Percentiles rank a stretch among this genome's conserved stretches.
These are phyloP conservation scores for Neonectria magnoliae DNA, from an alignment of 2,329 filamentous ascomycete genomes.

Conservation along the genomic window DNA sequence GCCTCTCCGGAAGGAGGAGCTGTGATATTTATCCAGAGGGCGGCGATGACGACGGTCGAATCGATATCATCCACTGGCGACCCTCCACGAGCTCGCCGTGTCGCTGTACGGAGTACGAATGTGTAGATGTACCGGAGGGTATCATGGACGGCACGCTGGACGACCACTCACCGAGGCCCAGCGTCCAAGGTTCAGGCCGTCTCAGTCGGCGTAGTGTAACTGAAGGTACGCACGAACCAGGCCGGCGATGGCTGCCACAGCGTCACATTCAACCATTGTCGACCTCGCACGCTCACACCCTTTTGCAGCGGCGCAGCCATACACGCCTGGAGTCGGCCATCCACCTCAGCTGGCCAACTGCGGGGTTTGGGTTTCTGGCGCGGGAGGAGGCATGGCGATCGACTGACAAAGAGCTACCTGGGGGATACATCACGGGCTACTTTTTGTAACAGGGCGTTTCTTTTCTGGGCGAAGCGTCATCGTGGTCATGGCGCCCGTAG, in stretches of 20 bases:
- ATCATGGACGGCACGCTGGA: conserved; percentile 5
- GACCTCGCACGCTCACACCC: conserved; percentile 19
- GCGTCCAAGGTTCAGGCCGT: conserved; percentile 36
- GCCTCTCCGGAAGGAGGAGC: conserved; percentile 6
- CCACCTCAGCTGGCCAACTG: conserved; percentile 13
- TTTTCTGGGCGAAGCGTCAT: background rate
- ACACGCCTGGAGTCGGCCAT: conserved; percentile 15
- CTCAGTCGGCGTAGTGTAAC: conserved; percentile 17
- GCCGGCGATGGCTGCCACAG: conserved; percentile 24
- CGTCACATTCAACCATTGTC: conserved; percentile 31
- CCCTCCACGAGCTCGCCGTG: conserved; percentile 39
- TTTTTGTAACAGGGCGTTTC: background rate
- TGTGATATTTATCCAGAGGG: conserved; percentile 39
- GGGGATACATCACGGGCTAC: background rate
- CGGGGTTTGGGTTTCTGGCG: conserved; percentile 24
- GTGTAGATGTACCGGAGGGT: conserved; percentile 1
- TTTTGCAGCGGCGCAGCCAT: conserved; percentile 15
- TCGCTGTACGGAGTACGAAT: background rate
- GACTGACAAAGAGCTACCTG: background rate
- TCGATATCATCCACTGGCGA: conserved; percentile 44
- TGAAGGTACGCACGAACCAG: background rate
- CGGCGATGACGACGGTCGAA: conserved; percentile 21
- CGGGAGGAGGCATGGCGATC: background rate
- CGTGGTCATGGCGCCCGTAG: background rate
- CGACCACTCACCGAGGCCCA: conserved; percentile 37